A percentile compares a stretch with the other conserved stretches of the same genome.
Conservation (phyloP, 177 flowering plant species). For the Vitis hybrid region DNA sequence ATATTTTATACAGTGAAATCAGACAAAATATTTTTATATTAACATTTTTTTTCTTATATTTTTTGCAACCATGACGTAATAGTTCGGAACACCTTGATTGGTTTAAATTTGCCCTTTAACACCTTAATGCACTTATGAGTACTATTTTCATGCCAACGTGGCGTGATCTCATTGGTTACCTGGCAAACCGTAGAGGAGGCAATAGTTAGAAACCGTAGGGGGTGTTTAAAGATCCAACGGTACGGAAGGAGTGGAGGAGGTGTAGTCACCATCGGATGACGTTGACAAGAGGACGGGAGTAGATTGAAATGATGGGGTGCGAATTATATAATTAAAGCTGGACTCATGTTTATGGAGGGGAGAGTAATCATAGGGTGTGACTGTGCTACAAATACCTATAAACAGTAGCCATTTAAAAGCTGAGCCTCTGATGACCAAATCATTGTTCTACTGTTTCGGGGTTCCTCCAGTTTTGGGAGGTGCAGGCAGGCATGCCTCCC, state of each 20-base stretch:
- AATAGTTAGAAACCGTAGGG: no score
- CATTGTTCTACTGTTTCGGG: not conserved
- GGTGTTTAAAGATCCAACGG: slow-evolving; percentile 5
- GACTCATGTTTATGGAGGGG: not conserved
- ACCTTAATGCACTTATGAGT: no score
- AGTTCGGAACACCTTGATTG: no score
- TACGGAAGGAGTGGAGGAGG: not conserved
- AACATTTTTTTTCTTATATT: no score
- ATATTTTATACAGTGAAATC: no score
- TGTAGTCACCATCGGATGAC: slow-evolving; percentile 2
- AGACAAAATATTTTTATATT: no score
- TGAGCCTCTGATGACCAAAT: not conserved
- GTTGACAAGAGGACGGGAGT: not conserved
- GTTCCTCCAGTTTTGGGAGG: not conserved
- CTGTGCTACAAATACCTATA: not conserved
- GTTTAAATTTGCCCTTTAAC: no score
- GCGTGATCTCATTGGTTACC: no score
- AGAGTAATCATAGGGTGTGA: not conserved
- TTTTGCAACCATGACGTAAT: no score
- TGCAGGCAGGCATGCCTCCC: not conserved
- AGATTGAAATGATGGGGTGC: slow-evolving; percentile 3
- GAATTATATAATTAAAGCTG: not conserved
- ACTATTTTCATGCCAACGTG: no score
- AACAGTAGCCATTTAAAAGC: not conserved
- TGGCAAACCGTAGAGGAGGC: no score